These are phyloP conservation scores for Isoetes taiwanensis DNA, from an alignment of 75 land plant genomes.

Conservation along the genomic window DNA sequence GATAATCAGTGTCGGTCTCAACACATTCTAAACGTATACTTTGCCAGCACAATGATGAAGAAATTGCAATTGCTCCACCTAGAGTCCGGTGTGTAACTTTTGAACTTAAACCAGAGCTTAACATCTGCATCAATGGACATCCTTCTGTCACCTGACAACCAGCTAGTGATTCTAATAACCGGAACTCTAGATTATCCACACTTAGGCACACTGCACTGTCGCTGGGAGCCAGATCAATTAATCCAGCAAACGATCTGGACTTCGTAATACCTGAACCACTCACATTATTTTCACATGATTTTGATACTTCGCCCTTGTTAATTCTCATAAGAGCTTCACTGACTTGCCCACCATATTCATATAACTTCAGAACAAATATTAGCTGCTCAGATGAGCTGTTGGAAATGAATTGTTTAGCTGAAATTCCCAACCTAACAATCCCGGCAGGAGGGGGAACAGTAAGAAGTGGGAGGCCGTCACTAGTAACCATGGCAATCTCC, in stretches of 20 bases:
- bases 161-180: constrained; percentile 59
- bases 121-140: constrained; percentile 68
- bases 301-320: constrained; percentile 22
- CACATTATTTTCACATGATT: no score
- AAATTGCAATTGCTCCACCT: constrained; percentile 80
- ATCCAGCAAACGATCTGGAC: constrained; percentile 14
- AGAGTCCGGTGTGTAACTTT: constrained; percentile 75
- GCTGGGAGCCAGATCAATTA: constrained; percentile 62
- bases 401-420: constrained; percentile 55
- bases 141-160: constrained; percentile 27
- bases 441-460: constrained; percentile 88
- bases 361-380: constrained; percentile 77
- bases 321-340: constrained; percentile 56
- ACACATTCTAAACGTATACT: constrained; percentile 66
- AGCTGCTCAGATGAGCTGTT: constrained; percentile 90
- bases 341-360: constrained; percentile 70
- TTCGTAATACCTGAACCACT: no score
- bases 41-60: constrained; percentile 60
- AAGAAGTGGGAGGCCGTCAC: constrained; percentile 72
- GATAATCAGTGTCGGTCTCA: constrained; percentile 32
- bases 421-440: constrained; percentile 69
- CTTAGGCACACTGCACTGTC: constrained; percentile 79
- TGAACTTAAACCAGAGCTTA: constrained; percentile 40
- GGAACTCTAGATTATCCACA: constrained; percentile 52
- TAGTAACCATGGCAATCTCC: constrained; percentile 90